These are phyloP conservation scores for Lactarius deliciosus DNA, from an alignment of 768 basidiomycete species.

Conservation along the genomic window DNA sequence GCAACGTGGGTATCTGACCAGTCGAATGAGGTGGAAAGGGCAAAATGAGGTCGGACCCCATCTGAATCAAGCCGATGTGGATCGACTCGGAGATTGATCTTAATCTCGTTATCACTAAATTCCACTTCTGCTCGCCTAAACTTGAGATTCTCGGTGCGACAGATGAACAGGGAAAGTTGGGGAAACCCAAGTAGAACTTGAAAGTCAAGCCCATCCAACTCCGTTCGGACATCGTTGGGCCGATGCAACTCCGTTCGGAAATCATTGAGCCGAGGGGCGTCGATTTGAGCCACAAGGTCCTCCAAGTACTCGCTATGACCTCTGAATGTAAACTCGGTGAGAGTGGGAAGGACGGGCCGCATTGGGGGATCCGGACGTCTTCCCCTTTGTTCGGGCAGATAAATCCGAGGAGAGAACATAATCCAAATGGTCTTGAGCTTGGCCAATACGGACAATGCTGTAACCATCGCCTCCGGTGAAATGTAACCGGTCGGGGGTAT, in stretches of 20 bases:
- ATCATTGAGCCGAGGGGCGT: background rate
- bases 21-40: background rate
- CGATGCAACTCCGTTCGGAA: background rate
- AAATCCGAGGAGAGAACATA: background rate
- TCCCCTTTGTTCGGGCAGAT: background rate
- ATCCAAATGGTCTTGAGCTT: background rate
- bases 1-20: background rate
- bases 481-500: background rate
- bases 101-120: too few relatives aligned
- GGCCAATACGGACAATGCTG: background rate
- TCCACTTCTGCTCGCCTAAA: background rate
- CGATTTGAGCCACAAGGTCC: background rate
- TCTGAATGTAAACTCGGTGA: background rate
- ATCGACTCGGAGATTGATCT: background rate
- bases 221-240: background rate
- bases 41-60: too few relatives aligned
- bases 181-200: background rate
- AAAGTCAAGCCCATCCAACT: background rate
- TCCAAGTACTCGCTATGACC: slow-evolving; percentile 2
- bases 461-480: background rate
- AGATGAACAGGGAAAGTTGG: background rate
- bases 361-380: background rate
- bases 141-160: background rate
- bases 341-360: background rate
- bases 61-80: background rate